A percentile compares a stretch with the other conserved stretches of the same genome.
These are phyloP conservation scores for Gilbertella persicaria DNA, from an alignment of 371 early-diverging fungal genomes.

Conservation along the genomic window DNA sequence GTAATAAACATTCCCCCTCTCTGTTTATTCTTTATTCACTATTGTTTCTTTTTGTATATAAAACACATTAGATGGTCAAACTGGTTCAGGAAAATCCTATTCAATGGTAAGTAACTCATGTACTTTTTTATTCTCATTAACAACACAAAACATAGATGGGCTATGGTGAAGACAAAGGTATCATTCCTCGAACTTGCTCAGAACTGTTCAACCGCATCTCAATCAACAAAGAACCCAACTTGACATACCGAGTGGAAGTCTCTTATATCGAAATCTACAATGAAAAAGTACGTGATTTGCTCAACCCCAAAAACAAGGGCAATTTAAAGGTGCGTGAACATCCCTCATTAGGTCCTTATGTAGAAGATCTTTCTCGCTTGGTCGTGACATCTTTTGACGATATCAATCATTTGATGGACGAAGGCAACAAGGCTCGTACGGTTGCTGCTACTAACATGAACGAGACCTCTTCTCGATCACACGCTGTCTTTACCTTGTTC, in stretches of 20 bases:
- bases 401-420: conserved; percentile 80
- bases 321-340: conserved; percentile 89
- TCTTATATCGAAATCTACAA: conserved; percentile 85
- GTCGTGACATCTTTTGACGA: conserved; percentile 77
- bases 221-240: conserved; percentile 41
- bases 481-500: conserved; percentile 92
- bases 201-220: conserved; percentile 75
- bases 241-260: conserved; percentile 76
- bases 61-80: conserved; percentile 75
- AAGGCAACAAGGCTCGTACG: conserved; percentile 89
- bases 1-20: neutral
- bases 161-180: conserved; percentile 76
- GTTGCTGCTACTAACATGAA: conserved; percentile 98
- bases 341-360: conserved; percentile 86
- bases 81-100: conserved; percentile 84
- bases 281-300: conserved; percentile 92
- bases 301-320: conserved; percentile 79
- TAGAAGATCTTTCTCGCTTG: conserved; percentile 90
- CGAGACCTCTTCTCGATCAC: conserved; percentile 89
- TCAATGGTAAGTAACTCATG: conserved; percentile 57
- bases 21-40: neutral
- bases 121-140: neutral
- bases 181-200: conserved; percentile 80
- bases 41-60: neutral
- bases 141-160: conserved; percentile 49